Evolutionary conservation across 2,329 filamentous ascomycete genomes (phyloP).

Genomic region (Clathrospora elynae): DNA sequence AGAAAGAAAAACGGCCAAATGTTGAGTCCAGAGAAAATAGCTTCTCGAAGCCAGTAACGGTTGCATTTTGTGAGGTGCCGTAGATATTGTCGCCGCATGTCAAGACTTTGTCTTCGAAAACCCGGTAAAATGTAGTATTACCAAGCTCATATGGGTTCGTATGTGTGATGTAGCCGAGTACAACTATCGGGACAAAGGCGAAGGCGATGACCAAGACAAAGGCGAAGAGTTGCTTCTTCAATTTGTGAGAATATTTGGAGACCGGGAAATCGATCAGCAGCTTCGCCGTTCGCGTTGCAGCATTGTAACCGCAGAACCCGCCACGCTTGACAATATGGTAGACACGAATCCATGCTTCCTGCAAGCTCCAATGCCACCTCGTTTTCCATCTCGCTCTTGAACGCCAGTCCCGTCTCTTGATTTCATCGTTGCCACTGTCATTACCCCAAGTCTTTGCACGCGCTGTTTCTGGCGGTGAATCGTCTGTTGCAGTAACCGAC

Average conservation of each 20-base stretch:
- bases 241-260: constrained; percentile 2
- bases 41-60: constrained; percentile 28
- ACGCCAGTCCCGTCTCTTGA: not conserved
- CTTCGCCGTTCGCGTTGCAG: not conserved
- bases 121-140: constrained; percentile 6
- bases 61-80: constrained; percentile 19
- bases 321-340: too few relatives aligned
- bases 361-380: constrained; percentile 5
- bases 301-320: too few relatives aligned
- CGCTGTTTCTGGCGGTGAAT: not conserved
- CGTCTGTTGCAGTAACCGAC: constrained; percentile 1
- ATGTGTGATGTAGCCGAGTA: constrained; percentile 16
- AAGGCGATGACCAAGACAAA: constrained; percentile 12
- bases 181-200: constrained; percentile 16
- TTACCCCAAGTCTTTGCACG: constrained; percentile 13
- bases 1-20: constrained; percentile 34
- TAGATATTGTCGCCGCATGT: constrained; percentile 14
- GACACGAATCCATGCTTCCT: not conserved
- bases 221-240: constrained; percentile 20
- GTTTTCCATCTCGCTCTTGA: constrained; percentile 3
- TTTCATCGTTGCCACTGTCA: not conserved
- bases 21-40: constrained; percentile 39
- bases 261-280: not conserved
- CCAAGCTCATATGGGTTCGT: not conserved
- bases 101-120: constrained; percentile 23